Base-by-base conservation (phyloP, 2,329 filamentous ascomycete genomes). In the Ciborinia camelliae region DNA sequence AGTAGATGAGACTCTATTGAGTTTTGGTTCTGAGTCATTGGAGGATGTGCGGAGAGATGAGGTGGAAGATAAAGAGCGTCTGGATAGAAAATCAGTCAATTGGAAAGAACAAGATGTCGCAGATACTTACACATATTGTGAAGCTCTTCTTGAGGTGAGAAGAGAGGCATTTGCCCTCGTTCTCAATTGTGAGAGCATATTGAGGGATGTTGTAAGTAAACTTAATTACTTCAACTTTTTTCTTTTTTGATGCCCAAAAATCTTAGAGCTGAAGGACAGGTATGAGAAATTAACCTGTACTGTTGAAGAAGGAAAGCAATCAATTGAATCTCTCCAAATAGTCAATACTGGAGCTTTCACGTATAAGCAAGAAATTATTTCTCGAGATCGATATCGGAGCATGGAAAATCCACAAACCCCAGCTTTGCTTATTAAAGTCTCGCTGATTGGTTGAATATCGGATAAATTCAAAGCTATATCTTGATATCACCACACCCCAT, bases 1-100 rank as follows among this genome's bases (percentile, higher is more conserved):
- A 76, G 82, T 78, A 67, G 86, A 81, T 67, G 93, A 97, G 76
- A 94, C 82, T 77, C 86, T 91, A 84, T 99, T 99, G 77, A 97
- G 85, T 72, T 82, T 69, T 51, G 64, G 68, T 68, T 74, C 73
- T 63, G 72, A 71, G 70, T 74, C 70, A 67, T 68, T 68, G 32
- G 68, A 66, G 48, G 72, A 66, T 58, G 43, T 35, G 53, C 70
- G 72, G 48, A 70, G 66, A 39, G 67, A 66, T 47, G 71, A 66
- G 14, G 73, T 70, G 12, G 73, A 72, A 12, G 73, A 74, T 6
- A 76, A 64, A 18, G 69, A 69, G 37, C 75, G 74, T 51, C 75
- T 76, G 62, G 18, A 54, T 12, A 43, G 32, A 7, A 62, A 53
- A 57, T 52, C 53, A 61, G 62, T 43, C 52, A 63, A 68, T 61